Conservation (phyloP, 225 moss, liverwort and hornwort genomes). For the Climacium dendroides region DNA sequence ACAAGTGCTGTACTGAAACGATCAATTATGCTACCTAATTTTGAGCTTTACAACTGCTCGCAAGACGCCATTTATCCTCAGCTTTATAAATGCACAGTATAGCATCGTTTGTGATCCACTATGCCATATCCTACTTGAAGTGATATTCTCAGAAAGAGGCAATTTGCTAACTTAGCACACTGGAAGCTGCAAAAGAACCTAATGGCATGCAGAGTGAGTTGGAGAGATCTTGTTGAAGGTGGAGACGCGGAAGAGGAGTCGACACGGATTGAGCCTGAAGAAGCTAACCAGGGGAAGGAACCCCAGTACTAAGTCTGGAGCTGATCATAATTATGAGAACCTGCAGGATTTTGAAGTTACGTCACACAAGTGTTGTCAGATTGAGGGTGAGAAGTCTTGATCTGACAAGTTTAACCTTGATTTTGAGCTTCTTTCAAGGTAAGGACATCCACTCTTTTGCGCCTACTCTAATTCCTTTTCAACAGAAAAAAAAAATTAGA, state of each 20-base stretch:
- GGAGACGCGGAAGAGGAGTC: neutral
- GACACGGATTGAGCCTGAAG: neutral
- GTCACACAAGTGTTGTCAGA: constrained; percentile 19
- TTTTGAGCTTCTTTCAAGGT: neutral
- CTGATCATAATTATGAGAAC: constrained; percentile 1
- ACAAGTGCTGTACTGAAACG: neutral
- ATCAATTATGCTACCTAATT: neutral
- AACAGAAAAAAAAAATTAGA: too few relatives aligned
- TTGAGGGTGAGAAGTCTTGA: neutral
- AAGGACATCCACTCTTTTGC: neutral
- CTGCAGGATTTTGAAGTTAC: constrained; percentile 4
- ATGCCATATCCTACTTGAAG: neutral
- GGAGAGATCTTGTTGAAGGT: neutral
- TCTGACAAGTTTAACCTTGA: neutral
- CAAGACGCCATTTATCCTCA: neutral
- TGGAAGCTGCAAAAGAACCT: neutral
- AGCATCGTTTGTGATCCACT: neutral
- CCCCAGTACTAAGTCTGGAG: neutral
- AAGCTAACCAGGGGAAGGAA: neutral
- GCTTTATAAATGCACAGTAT: neutral
- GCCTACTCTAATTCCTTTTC: neutral
- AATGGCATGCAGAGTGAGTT: neutral
- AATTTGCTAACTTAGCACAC: neutral
- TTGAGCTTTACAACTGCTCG: neutral
- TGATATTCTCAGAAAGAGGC: neutral